Evolutionary conservation across 768 basidiomycete species (phyloP).

Genomic region (Sistotremastrum suecicum): DNA sequence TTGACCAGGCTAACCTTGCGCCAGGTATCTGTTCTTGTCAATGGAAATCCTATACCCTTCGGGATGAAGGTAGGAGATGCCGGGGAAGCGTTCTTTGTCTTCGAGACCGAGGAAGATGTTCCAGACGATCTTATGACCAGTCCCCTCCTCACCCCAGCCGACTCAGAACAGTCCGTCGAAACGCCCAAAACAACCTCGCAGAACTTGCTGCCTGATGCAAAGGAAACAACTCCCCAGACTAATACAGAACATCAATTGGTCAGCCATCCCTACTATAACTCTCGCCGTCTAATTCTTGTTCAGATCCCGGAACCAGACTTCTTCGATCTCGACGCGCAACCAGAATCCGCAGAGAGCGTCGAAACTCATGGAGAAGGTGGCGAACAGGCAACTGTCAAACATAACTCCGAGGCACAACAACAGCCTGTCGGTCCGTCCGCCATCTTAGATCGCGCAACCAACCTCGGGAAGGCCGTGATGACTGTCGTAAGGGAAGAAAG

Average conservation of each 20-base stretch:
- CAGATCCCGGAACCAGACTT: slow-evolving; percentile 56
- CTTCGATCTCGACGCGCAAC: slow-evolving; percentile 59
- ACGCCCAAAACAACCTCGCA: slow-evolving; percentile 13
- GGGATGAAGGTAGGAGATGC: slow-evolving; percentile 98
- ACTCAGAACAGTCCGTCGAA: slow-evolving; percentile 18
- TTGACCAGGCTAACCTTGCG: background rate
- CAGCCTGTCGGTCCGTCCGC: slow-evolving; percentile 1
- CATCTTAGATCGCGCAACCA: slow-evolving; percentile 13
- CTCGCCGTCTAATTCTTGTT: background rate
- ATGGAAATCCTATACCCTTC: slow-evolving; percentile 77
- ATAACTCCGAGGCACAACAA: background rate
- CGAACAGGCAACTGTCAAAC: background rate
- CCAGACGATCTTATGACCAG: slow-evolving; percentile 89
- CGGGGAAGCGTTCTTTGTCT: slow-evolving; percentile 97
- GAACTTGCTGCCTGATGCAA: slow-evolving; percentile 21
- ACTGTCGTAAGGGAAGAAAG: slow-evolving; percentile 15
- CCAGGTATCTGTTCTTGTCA: slow-evolving; percentile 81
- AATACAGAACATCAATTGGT: background rate
- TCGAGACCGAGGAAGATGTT: slow-evolving; percentile 91
- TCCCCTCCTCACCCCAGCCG: slow-evolving; percentile 66
- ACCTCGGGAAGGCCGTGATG: slow-evolving; percentile 15
- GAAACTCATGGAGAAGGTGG: too few relatives aligned
- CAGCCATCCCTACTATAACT: background rate
- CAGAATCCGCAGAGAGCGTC: background rate
- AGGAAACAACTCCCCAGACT: slow-evolving; percentile 11